Base-by-base conservation (phyloP, 768 basidiomycete species). In the Tricholoma saponaceum region DNA sequence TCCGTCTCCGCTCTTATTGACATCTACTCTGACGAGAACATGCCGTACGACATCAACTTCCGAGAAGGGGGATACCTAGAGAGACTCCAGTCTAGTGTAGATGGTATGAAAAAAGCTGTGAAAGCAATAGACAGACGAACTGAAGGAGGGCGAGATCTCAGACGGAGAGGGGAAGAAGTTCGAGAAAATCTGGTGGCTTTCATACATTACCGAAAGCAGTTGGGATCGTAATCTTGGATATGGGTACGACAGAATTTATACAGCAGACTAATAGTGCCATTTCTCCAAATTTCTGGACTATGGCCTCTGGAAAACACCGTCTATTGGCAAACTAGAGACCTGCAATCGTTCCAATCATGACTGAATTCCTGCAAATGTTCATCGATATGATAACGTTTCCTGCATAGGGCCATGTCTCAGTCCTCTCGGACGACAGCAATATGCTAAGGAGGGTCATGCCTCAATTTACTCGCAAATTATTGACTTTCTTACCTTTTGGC, bases 1-100 rank as follows among this genome's bases (percentile, higher is more conserved):
- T 83, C 84, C 1, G 76, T 82, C 8, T 92, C 94, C 13, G 90
- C 90, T 23, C 75, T 97, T 46, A 90, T 97, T 57, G 95, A 97
- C 68, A 92, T 96, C 52, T 98, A 90, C 69, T 92, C 94, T 3
- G 95, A 98, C 72, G 95, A 98, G 71, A 79, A 72, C 7, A 70
- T 83, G 54, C 80, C 87, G 0, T 94, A 90, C 66, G 95, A 98
- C 67, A 67, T 83, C 57, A 92, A 92, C 68, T 95, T 94, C 76
- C 80, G 84, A 43, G 74, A 85, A 56, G 83, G 83, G 0, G 68
- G 72, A 13, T 90, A 81, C 66, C 71, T 89, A 0, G 77, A 77
- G 16, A 74, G 72, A 52, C 79, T 94, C 5, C 73, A 71, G 13
- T 78, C 74, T n/a, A 81, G 83, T 52, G 76, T 89, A 9, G 87